A percentile compares a stretch with the other conserved stretches of the same genome.
These are phyloP conservation scores for Mantamonas sphyraenae DNA, from an alignment of 78 protist species.

Conservation along the genomic window DNA sequence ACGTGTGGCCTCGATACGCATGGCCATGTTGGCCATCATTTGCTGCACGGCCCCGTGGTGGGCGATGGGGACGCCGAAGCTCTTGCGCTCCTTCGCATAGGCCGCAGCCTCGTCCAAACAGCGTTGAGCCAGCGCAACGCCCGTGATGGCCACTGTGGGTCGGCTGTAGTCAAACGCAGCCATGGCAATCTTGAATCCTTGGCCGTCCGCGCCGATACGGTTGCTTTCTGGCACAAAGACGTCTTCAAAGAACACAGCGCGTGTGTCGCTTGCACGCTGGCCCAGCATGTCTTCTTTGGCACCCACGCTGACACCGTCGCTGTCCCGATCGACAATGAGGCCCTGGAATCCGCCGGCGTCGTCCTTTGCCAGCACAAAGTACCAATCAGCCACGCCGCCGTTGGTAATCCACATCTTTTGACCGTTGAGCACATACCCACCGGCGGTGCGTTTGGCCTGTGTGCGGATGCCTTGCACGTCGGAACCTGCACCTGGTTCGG, in stretches of 20 bases:
- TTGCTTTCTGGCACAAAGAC: conserved; percentile 40
- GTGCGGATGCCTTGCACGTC: conserved; percentile 59
- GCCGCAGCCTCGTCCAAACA: conserved; percentile 26
- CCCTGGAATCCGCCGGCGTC: conserved; percentile 40
- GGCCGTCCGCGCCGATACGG: conserved; percentile 22
- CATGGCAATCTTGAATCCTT: too few relatives aligned
- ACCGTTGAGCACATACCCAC: conserved; percentile 17
- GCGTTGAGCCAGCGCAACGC: conserved; percentile 39
- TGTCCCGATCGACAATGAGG: conserved; percentile 49
- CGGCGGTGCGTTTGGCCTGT: conserved; percentile 38
- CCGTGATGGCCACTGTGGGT: conserved; percentile 29
- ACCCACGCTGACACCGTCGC: conserved; percentile 38
- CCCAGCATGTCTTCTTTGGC: conserved; percentile 56
- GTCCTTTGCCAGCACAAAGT: conserved; percentile 23
- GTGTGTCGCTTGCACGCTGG: conserved; percentile 51
- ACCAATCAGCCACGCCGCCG: too few relatives aligned
- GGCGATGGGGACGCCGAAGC: conserved; percentile 30
- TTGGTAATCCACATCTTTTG: too few relatives aligned
- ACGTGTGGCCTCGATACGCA: conserved; percentile 29
- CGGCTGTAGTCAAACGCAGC: conserved; percentile 31
- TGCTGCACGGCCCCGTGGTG: conserved; percentile 26
- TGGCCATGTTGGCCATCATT: conserved; percentile 42
- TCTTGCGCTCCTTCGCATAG: conserved; percentile 34
- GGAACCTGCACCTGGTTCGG: conserved; percentile 69
- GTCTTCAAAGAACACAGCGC: conserved; percentile 45